These are phyloP conservation scores for Rusavskia elegans DNA, from an alignment of 495 filamentous ascomycete species.

Conservation along the genomic window DNA sequence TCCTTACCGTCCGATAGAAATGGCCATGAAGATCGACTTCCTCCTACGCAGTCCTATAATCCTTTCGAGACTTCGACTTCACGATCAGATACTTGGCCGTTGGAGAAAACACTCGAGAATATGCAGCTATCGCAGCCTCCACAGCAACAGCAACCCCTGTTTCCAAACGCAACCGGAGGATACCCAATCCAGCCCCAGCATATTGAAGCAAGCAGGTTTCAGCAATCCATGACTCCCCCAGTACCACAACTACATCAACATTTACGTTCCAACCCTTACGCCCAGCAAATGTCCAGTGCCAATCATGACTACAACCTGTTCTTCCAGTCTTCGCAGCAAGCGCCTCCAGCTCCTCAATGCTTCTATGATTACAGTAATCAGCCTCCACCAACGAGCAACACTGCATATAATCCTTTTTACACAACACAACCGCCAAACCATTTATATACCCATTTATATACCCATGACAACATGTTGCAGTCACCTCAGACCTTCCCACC, in stretches of 20 bases:
- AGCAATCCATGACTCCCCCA: conserved; percentile 43
- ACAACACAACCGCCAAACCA: conserved; percentile 11
- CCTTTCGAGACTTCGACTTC: conserved; percentile 45
- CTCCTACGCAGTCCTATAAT: conserved; percentile 33
- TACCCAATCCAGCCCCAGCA: conserved; percentile 39
- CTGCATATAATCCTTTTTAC: conserved; percentile 1
- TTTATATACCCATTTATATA: conserved; percentile 12
- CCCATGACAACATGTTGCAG: conserved; percentile 25
- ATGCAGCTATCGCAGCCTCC: conserved; percentile 44
- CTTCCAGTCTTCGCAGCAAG: conserved; percentile 31
- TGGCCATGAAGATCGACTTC: conserved; percentile 12
- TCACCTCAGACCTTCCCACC: conserved; percentile 18
- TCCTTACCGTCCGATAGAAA: background rate
- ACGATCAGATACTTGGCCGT: conserved; percentile 31
- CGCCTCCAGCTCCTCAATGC: conserved; percentile 8
- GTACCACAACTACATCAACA: conserved; percentile 41
- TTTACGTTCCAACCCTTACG: conserved; percentile 24
- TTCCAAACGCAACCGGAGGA: conserved; percentile 74
- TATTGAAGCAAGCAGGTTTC: conserved; percentile 28
- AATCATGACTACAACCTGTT: conserved; percentile 49
- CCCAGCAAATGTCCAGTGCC: conserved; percentile 26
- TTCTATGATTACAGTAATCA: conserved; percentile 14
- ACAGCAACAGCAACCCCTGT: conserved; percentile 44
- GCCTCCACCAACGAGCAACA: conserved; percentile 10
- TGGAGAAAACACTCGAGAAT: conserved; percentile 56